These are phyloP conservation scores for Earliella scabrosa DNA, from an alignment of 1,284 basidiomycete species.

Conservation along the genomic window DNA sequence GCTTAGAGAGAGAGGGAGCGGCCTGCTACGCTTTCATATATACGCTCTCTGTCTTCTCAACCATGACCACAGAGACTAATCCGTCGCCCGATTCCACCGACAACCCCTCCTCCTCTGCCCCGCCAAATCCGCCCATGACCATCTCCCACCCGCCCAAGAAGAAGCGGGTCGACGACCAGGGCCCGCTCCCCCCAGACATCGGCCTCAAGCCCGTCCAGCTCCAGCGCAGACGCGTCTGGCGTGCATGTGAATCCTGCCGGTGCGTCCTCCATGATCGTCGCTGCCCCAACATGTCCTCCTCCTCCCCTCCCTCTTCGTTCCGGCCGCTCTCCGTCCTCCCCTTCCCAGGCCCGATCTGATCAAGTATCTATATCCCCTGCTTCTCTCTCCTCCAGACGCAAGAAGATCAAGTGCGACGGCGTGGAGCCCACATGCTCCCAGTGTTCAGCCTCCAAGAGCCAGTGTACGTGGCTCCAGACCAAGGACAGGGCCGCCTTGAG, in stretches of 20 bases:
- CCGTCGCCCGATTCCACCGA: slow-evolving; percentile 49
- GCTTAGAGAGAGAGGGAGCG: slow-evolving; percentile 7
- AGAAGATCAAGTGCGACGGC: slow-evolving; percentile 91
- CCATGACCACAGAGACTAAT: slow-evolving; percentile 52
- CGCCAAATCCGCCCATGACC: slow-evolving; percentile 40
- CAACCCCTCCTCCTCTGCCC: slow-evolving; percentile 26
- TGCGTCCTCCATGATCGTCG: slow-evolving; percentile 38
- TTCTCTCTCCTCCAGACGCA: slow-evolving; percentile 56
- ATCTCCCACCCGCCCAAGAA: slow-evolving; percentile 68
- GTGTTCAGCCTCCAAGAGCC: slow-evolving; percentile 69
- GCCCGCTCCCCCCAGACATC: slow-evolving; percentile 51
- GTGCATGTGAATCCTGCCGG: slow-evolving; percentile 87
- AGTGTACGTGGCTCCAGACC: slow-evolving; percentile 85
- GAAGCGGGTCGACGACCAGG: slow-evolving; percentile 69
- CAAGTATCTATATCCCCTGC: slow-evolving; percentile 1
- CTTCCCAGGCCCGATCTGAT: slow-evolving; percentile 19
- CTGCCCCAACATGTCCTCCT: slow-evolving; percentile 23
- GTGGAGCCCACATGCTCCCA: slow-evolving; percentile 84
- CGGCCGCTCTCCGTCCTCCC: slow-evolving; percentile 7
- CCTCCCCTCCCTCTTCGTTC: slow-evolving; percentile 5
- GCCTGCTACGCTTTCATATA: slow-evolving; percentile 29
- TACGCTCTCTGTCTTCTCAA: slow-evolving; percentile 36
- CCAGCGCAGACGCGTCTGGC: slow-evolving; percentile 77
- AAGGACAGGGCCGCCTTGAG: slow-evolving; percentile 86
- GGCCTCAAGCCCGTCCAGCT: slow-evolving; percentile 74